phyloP scores from a whole-genome alignment of 2,329 filamentous ascomycete species.

The Claviceps sp. region DNA sequence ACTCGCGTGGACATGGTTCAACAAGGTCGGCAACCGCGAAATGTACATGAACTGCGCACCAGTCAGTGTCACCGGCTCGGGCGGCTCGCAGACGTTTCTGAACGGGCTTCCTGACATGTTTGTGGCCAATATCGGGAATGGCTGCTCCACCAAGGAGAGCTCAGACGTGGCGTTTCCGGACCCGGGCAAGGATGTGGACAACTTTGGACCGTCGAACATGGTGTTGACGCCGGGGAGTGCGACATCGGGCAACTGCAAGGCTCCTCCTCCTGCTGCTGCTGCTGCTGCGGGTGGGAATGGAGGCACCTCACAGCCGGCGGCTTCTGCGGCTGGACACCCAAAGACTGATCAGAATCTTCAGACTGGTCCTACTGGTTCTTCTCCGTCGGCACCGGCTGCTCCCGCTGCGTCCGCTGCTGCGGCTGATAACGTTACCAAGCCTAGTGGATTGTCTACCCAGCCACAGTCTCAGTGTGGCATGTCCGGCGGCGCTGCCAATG shows the following conservation, averaged over 20 bases:
- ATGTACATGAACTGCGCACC: constrained; percentile 97
- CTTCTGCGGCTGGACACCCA: background rate
- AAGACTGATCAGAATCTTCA: background rate
- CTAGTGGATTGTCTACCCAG: constrained; percentile 25
- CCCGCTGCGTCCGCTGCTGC: background rate
- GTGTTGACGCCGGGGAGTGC: constrained; percentile 8
- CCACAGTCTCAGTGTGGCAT: background rate
- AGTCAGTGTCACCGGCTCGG: constrained; percentile 45
- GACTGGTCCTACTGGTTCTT: too few relatives aligned
- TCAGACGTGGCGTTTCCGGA: constrained; percentile 47
- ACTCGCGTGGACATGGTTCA: constrained; percentile 91
- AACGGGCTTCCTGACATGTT: constrained; percentile 58
- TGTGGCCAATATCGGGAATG: constrained; percentile 47
- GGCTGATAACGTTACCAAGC: background rate
- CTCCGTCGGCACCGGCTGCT: too few relatives aligned
- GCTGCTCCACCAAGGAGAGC: constrained; percentile 37
- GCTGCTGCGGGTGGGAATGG: constrained; percentile 7
- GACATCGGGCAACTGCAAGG: constrained; percentile 11
- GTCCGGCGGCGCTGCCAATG: constrained; percentile 5
- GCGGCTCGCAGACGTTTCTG: constrained; percentile 39
- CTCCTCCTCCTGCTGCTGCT: constrained; percentile 1
- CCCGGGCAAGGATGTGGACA: constrained; percentile 43
- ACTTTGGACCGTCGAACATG: constrained; percentile 25
- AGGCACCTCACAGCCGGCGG: background rate
- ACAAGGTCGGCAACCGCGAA: constrained; percentile 82